Percentiles rank a stretch among this genome's conserved stretches.
Conservation (phyloP, 768 basidiomycete species). For the Hygrocybe coccinea region DNA sequence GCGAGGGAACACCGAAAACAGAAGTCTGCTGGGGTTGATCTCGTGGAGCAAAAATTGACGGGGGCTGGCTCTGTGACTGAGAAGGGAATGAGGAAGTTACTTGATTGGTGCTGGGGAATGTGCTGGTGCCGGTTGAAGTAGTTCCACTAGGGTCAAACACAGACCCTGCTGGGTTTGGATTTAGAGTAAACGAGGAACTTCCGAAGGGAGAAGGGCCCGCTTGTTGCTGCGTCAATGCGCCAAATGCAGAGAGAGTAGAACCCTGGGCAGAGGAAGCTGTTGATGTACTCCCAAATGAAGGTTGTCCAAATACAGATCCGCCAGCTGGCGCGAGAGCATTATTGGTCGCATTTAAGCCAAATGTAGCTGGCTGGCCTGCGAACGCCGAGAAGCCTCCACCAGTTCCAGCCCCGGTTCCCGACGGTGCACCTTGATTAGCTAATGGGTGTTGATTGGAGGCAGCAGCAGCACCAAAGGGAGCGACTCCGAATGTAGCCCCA, state of each 20-base stretch:
- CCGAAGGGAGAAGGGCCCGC: slow-evolving; percentile 10
- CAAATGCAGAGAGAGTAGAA: slow-evolving; percentile 5
- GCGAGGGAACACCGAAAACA: slow-evolving; percentile 5
- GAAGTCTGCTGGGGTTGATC: slow-evolving; percentile 3
- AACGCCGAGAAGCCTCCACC: slow-evolving; percentile 33
- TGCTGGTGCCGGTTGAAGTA: slow-evolving; percentile 10
- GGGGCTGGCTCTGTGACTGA: slow-evolving; percentile 8
- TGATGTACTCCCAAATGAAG: slow-evolving; percentile 11
- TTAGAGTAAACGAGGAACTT: slow-evolving; percentile 9
- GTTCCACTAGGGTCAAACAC: slow-evolving; percentile 22
- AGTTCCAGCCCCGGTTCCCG: background rate
- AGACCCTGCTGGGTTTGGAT: slow-evolving; percentile 2
- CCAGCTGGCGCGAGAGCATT: slow-evolving; percentile 1
- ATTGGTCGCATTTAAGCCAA: slow-evolving; percentile 31
- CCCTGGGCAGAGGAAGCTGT: slow-evolving; percentile 3
- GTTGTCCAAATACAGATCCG: slow-evolving; percentile 28
- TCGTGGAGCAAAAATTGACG: slow-evolving; percentile 24
- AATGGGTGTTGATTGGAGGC: background rate
- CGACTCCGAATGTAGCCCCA: slow-evolving; percentile 18
- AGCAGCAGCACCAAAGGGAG: slow-evolving; percentile 3
- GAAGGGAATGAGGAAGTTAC: background rate
- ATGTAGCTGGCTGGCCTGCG: slow-evolving; percentile 34
- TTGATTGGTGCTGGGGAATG: slow-evolving; percentile 1
- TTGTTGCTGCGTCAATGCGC: slow-evolving; percentile 8
- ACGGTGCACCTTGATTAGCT: background rate